Conservation (phyloP, 208 protist genomes). For the Phytomonas sp. region DNA sequence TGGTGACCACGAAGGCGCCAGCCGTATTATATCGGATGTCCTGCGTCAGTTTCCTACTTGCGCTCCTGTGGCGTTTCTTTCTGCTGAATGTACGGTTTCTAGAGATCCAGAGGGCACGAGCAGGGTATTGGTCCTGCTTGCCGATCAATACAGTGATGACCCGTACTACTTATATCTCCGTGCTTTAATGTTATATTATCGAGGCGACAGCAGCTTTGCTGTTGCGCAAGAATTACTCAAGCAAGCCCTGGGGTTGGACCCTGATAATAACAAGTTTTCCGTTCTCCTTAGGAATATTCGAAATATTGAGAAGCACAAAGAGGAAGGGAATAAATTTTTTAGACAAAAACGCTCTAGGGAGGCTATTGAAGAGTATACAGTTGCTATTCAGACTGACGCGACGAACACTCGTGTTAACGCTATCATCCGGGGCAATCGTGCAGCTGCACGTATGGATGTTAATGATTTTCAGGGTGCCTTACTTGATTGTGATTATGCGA, state of each 20-base stretch:
- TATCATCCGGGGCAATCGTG: slow-evolving; percentile 82
- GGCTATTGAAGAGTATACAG: slow-evolving; percentile 67
- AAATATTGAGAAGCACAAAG: slow-evolving; percentile 57
- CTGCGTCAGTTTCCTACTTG: slow-evolving; percentile 57
- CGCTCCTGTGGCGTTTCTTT: slow-evolving; percentile 44
- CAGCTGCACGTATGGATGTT: slow-evolving; percentile 77
- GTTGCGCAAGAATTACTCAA: slow-evolving; percentile 59
- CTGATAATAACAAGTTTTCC: slow-evolving; percentile 52
- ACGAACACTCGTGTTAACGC: slow-evolving; percentile 66
- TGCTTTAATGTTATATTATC: slow-evolving; percentile 58
- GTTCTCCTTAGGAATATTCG: slow-evolving; percentile 75
- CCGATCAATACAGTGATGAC: slow-evolving; percentile 37
- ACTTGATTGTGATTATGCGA: slow-evolving; percentile 88
- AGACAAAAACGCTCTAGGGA: slow-evolving; percentile 53
- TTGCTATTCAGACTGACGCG: slow-evolving; percentile 69
- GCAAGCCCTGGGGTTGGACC: slow-evolving; percentile 62
- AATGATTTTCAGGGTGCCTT: slow-evolving; percentile 82
- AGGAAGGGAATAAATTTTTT: slow-evolving; percentile 80
- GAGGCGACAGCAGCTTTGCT: slow-evolving; percentile 51
- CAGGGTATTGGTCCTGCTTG: slow-evolving; percentile 37
- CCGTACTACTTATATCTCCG: slow-evolving; percentile 62
- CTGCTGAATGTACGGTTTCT: slow-evolving; percentile 39
- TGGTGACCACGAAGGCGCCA: slow-evolving; percentile 25
- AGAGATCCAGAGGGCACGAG: slow-evolving; percentile 46
- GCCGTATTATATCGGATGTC: slow-evolving; percentile 18